phyloP scores from a whole-genome alignment of 176 grass and related monocot genomes.

The Triticum urartu region DNA sequence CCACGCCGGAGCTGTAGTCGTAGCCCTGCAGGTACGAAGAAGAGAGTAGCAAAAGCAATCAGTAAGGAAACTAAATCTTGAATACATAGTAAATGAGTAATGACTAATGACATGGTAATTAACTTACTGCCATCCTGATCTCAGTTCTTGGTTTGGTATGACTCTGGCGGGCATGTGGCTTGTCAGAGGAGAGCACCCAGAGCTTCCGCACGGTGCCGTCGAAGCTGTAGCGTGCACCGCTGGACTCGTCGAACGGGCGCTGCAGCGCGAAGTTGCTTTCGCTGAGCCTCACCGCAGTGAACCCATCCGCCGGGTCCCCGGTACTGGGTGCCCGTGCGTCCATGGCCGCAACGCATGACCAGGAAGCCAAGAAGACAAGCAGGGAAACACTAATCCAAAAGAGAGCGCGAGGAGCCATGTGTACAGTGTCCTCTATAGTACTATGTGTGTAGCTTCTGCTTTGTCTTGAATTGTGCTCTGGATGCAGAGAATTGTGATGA shows the following conservation, averaged over 20 bases:
- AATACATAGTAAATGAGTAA: too few relatives aligned
- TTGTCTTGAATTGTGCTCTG: not conserved
- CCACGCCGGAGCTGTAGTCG: constrained; percentile 28
- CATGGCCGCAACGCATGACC: not conserved
- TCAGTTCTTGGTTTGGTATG: constrained; percentile 41
- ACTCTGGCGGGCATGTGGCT: constrained; percentile 4
- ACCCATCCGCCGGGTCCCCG: constrained; percentile 29
- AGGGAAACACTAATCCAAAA: not conserved
- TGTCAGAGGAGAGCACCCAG: constrained; percentile 42
- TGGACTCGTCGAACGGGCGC: constrained; percentile 26
- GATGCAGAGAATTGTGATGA: not conserved
- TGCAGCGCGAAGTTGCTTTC: constrained; percentile 37
- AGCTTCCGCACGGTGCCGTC: constrained; percentile 23
- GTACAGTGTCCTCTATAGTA: not conserved
- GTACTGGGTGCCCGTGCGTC: not conserved
- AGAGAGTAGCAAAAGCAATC: too few relatives aligned
- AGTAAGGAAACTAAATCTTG: not conserved
- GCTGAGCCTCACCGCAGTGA: constrained; percentile 35
- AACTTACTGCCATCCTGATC: constrained; percentile 39
- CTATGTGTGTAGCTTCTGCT: not conserved
- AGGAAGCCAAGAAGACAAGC: not conserved
- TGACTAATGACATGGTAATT: too few relatives aligned
- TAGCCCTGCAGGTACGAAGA: too few relatives aligned
- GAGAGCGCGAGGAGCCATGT: not conserved
- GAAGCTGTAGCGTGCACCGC: constrained; percentile 14